Percentiles rank a stretch among this genome's conserved stretches.
Evolutionary conservation across 768 basidiomycete species (phyloP).

Genomic region (Hysterangium stoloniferum): DNA sequence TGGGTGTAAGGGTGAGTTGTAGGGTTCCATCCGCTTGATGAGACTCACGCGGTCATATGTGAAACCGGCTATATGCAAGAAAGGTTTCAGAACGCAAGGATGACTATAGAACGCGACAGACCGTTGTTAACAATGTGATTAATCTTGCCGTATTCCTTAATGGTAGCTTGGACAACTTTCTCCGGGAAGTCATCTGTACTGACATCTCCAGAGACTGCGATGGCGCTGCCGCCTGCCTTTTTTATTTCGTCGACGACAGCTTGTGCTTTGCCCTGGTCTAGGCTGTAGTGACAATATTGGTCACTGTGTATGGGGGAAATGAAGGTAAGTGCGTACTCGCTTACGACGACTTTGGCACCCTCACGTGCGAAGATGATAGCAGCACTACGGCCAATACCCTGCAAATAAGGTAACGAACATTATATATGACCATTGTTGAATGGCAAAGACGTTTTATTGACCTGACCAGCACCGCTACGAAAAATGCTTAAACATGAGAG

Average conservation of each 20-base stretch:
- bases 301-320: background rate
- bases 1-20: constrained; percentile 34
- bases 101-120: constrained; percentile 18
- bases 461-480: constrained; percentile 56
- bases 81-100: background rate
- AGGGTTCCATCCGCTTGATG: background rate
- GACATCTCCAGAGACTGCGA: constrained; percentile 73
- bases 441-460: constrained; percentile 21
- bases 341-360: constrained; percentile 79
- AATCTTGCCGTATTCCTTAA: constrained; percentile 77
- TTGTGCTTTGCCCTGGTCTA: constrained; percentile 63
- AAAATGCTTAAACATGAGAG: background rate
- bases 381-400: constrained; percentile 74
- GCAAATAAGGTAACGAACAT: constrained; percentile 1
- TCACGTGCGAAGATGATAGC: constrained; percentile 78
- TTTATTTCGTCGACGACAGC: constrained; percentile 68
- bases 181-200: constrained; percentile 78
- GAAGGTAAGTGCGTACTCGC: constrained; percentile 48
- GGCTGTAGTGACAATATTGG: constrained; percentile 30
- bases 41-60: constrained; percentile 7
- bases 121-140: constrained; percentile 86
- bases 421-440: constrained; percentile 5
- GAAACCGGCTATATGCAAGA: background rate
- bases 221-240: constrained; percentile 60
- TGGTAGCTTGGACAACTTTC: constrained; percentile 65